A percentile compares a stretch with the other conserved stretches of the same genome.
These are phyloP conservation scores for Cryphonectria nitschkei DNA, from an alignment of 2,329 filamentous ascomycete genomes.

Conservation along the genomic window DNA sequence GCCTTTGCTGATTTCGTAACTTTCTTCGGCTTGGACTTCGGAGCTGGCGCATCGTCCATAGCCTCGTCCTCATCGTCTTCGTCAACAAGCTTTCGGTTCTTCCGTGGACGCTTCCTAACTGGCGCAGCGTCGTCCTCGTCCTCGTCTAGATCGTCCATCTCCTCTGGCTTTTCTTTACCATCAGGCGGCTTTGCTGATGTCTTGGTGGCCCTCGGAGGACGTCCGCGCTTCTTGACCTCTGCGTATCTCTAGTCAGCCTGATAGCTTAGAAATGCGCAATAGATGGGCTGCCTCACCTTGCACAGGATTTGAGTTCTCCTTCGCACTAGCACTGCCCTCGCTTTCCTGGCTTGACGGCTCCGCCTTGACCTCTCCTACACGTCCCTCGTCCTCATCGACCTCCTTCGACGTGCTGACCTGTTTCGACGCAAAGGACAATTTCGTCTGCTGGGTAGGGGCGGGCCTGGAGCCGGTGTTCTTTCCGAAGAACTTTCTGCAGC, in stretches of 20 bases:
- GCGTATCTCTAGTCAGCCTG: slow-evolving; percentile 10
- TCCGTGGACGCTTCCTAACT: slow-evolving; percentile 60
- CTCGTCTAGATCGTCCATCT: slow-evolving; percentile 51
- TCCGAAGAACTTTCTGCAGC: slow-evolving; percentile 76
- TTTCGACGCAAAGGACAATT: slow-evolving; percentile 73
- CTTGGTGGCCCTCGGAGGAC: slow-evolving; percentile 32
- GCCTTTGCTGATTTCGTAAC: slow-evolving; percentile 36
- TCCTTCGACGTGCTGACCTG: slow-evolving; percentile 44
- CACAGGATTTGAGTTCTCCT: slow-evolving; percentile 44
- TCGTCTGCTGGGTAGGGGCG: slow-evolving; percentile 73
- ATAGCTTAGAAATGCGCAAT: neutral
- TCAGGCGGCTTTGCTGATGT: slow-evolving; percentile 34
- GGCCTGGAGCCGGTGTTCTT: slow-evolving; percentile 63
- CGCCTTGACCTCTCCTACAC: slow-evolving; percentile 34
- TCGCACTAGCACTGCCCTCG: slow-evolving; percentile 36
- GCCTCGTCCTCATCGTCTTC: slow-evolving; percentile 55
- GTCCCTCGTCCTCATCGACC: slow-evolving; percentile 32
- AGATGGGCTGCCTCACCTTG: slow-evolving; percentile 40
- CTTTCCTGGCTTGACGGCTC: slow-evolving; percentile 30
- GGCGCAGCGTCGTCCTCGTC: slow-evolving; percentile 59
- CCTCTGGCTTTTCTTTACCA: slow-evolving; percentile 40
- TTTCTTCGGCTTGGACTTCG: slow-evolving; percentile 33
- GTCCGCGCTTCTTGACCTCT: slow-evolving; percentile 54
- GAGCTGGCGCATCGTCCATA: slow-evolving; percentile 40
- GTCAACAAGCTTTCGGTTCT: slow-evolving; percentile 51